These are phyloP conservation scores for Eragrostis tef DNA, from an alignment of 202 grass and related monocot genomes.

Conservation along the genomic window DNA sequence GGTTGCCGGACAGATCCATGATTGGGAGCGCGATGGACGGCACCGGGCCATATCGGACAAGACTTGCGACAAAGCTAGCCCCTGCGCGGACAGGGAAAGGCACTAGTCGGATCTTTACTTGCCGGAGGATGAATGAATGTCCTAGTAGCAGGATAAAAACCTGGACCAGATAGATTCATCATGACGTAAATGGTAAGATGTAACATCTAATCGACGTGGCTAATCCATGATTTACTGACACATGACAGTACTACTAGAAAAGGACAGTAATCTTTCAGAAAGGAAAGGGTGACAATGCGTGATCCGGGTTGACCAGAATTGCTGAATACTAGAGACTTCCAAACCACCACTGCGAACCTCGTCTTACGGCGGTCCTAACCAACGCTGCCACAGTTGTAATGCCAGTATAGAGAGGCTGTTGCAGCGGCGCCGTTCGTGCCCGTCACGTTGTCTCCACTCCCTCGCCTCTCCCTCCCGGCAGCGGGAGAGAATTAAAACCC, in stretches of 20 bases:
- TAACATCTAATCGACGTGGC: background rate
- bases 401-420: background rate
- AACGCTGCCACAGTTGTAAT: constrained; percentile 42
- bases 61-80: constrained; percentile 52
- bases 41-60: constrained; percentile 44
- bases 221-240: background rate
- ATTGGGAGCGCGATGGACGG: constrained; percentile 50
- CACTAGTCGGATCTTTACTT: constrained; percentile 33
- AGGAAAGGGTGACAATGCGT: background rate
- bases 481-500: constrained; percentile 44
- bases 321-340: background rate
- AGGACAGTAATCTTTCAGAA: background rate
- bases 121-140: background rate
- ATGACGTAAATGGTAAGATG: too few species aligned
- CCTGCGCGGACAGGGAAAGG: constrained; percentile 8
- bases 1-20: constrained; percentile 32
- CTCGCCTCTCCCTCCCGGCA: background rate
- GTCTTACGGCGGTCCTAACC: constrained; percentile 11
- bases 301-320: background rate
- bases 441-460: constrained; percentile 56
- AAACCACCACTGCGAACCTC: constrained; percentile 17
- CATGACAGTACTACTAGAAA: background rate
- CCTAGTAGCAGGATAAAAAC: background rate
- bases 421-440: constrained; percentile 42
- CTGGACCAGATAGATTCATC: too few species aligned